phyloP scores from a whole-genome alignment of 805 yeast genomes.

The Teunomyces tritomae region DNA sequence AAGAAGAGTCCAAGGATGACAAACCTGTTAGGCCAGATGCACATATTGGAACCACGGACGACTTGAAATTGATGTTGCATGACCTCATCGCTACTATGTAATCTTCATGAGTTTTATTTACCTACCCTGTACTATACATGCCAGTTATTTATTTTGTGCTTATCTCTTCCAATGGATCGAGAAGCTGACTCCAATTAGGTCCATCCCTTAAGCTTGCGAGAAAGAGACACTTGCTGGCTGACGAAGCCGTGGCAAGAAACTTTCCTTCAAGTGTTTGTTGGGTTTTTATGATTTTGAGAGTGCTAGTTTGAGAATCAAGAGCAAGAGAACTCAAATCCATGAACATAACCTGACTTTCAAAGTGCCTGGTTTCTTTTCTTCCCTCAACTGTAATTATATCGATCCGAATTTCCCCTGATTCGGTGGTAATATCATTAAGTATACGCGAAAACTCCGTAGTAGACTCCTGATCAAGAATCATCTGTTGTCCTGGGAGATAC shows the following conservation, averaged over 20 bases:
- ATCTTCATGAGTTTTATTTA: slow-evolving; percentile 1
- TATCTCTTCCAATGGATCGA: slow-evolving; percentile 13
- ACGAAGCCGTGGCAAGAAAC: slow-evolving; percentile 9
- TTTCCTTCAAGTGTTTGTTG: not conserved
- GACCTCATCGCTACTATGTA: slow-evolving; percentile 52
- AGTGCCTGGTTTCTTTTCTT: slow-evolving; percentile 2
- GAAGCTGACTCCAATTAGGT: slow-evolving; percentile 10
- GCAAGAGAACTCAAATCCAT: slow-evolving; percentile 10
- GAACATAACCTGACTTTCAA: slow-evolving; percentile 13
- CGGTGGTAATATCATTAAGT: not conserved
- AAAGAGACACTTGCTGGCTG: slow-evolving; percentile 35
- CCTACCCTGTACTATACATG: slow-evolving; percentile 3
- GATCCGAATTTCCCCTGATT: not conserved
- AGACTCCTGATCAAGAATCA: slow-evolving; percentile 12
- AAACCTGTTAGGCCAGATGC: slow-evolving; percentile 17
- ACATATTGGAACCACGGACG: slow-evolving; percentile 61
- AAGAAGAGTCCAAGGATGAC: slow-evolving; percentile 1
- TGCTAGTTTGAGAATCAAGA: slow-evolving; percentile 4
- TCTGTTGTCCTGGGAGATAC: slow-evolving; percentile 15
- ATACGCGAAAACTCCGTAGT: slow-evolving; percentile 7
- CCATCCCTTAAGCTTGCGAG: slow-evolving; percentile 21
- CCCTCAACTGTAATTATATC: slow-evolving; percentile 13
- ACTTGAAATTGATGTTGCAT: slow-evolving; percentile 67
- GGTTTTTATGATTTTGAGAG: not conserved
- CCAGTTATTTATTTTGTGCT: slow-evolving; percentile 4